A percentile compares a stretch with the other conserved stretches of the same genome.
These are phyloP conservation scores for Chenopodium album DNA, from an alignment of 148 eudicot genomes.

Conservation along the genomic window DNA sequence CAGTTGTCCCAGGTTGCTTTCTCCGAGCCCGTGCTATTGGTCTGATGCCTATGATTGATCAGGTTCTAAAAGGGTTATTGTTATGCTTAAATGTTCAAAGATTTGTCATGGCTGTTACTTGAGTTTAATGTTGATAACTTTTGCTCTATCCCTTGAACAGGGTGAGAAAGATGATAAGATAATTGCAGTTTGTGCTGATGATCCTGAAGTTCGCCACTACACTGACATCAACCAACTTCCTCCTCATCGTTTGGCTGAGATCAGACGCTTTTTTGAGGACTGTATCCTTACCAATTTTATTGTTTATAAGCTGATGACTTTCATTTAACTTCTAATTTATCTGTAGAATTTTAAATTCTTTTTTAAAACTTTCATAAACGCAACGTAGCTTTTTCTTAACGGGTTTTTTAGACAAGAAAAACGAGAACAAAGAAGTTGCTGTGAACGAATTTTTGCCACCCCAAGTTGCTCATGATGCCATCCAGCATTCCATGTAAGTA, in stretches of 20 bases:
- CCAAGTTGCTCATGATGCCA: slow-evolving; percentile 29
- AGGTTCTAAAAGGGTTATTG: slow-evolving; percentile 40
- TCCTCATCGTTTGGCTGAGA: slow-evolving; percentile 82
- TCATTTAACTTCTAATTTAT: not conserved
- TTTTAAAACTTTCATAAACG: not conserved
- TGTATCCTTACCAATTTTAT: slow-evolving; percentile 51
- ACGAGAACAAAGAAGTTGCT: slow-evolving; percentile 37
- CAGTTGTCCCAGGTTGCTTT: slow-evolving; percentile 82
- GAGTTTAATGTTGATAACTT: not conserved
- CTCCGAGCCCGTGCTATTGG: slow-evolving; percentile 83
- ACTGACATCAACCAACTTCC: slow-evolving; percentile 68
- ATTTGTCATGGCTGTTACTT: not conserved
- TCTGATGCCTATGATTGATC: slow-evolving; percentile 96
- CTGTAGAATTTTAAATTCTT: not conserved
- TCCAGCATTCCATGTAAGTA: slow-evolving; percentile 30
- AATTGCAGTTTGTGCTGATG: slow-evolving; percentile 88
- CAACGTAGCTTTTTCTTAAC: not conserved
- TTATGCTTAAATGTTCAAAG: not conserved
- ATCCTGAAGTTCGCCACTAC: slow-evolving; percentile 79
- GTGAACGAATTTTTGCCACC: slow-evolving; percentile 32
- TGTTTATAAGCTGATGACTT: not conserved
- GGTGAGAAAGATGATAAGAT: slow-evolving; percentile 92
- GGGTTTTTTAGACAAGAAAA: slow-evolving; percentile 30
- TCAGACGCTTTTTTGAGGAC: slow-evolving; percentile 82
- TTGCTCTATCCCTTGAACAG: slow-evolving; percentile 28